Percentiles rank a stretch among this genome's conserved stretches.
Conservation (phyloP, 345 rosid genomes). For the Laguncularia racemosa region DNA sequence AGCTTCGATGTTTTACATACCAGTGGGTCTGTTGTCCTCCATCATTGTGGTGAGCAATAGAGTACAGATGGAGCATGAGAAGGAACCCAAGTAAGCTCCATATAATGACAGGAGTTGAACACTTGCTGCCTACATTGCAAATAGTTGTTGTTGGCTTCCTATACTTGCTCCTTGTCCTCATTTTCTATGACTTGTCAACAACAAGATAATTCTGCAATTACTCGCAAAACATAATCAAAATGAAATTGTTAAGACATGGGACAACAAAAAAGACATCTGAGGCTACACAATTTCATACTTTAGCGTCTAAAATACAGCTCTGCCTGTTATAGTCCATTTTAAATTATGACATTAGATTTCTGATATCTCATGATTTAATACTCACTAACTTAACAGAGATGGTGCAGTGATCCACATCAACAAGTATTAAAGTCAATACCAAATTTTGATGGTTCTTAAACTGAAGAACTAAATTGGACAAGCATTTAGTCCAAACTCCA, state of each 20-base stretch:
- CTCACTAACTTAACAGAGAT: too few relatives aligned
- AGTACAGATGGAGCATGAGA: conserved; percentile 49
- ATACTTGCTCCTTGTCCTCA: conserved; percentile 78
- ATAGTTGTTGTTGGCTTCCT: conserved; percentile 59
- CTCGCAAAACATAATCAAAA: too few relatives aligned
- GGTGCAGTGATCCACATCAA: too few relatives aligned
- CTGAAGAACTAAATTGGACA: too few relatives aligned
- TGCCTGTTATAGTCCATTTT: conserved; percentile 2
- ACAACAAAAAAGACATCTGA: conserved; percentile 1
- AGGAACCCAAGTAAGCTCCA: conserved; percentile 77
- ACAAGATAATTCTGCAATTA: conserved; percentile 51
- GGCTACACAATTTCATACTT: too few relatives aligned
- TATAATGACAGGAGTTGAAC: conserved; percentile 37
- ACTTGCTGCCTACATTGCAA: conserved; percentile 78
- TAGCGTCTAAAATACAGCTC: conserved; percentile 15
- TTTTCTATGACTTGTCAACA: conserved; percentile 42
- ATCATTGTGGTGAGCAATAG: conserved; percentile 31
- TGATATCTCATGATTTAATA: too few relatives aligned
- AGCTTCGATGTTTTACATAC: conserved; percentile 28
- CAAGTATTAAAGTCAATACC: too few relatives aligned
- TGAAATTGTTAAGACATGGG: too few relatives aligned
- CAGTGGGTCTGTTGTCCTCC: conserved; percentile 30
- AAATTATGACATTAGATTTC: neutral
- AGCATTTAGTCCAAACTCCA: too few relatives aligned
- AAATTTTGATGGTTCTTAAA: too few relatives aligned